These are phyloP conservation scores for Solanum lignicaule DNA, from an alignment of 257 asterid species.

Conservation along the genomic window DNA sequence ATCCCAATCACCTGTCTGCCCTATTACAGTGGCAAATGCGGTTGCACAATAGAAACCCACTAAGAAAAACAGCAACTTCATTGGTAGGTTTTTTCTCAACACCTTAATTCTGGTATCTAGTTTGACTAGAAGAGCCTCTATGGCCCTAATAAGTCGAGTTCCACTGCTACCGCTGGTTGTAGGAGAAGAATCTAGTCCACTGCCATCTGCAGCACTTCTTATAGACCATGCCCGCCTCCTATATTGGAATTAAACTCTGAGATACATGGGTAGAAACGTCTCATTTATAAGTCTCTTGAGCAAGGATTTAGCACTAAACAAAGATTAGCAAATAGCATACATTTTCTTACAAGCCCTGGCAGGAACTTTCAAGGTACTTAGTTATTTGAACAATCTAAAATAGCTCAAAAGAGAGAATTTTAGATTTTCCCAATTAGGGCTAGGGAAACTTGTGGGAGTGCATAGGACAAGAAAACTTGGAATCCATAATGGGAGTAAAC, in stretches of 20 bases:
- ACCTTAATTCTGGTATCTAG: slow-evolving; percentile 34
- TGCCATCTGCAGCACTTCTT: slow-evolving; percentile 63
- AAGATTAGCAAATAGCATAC: background rate
- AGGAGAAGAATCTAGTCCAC: slow-evolving; percentile 34
- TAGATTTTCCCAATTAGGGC: background rate
- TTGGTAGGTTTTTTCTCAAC: slow-evolving; percentile 56
- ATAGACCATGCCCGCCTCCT: slow-evolving; percentile 50
- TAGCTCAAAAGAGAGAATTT: background rate
- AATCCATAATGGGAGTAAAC: background rate
- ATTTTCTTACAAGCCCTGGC: background rate
- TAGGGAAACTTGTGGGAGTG: background rate
- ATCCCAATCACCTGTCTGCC: slow-evolving; percentile 99
- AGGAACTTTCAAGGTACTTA: background rate
- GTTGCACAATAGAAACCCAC: slow-evolving; percentile 94
- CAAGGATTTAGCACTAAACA: background rate
- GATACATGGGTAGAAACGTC: background rate
- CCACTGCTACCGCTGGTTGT: slow-evolving; percentile 32
- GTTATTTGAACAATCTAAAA: background rate
- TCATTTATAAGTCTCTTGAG: background rate
- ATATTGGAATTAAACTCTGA: slow-evolving; percentile 1
- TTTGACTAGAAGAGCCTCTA: slow-evolving; percentile 42
- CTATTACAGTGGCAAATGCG: slow-evolving; percentile 84
- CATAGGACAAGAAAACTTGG: background rate
- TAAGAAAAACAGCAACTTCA: slow-evolving; percentile 59
- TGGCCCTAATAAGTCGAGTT: slow-evolving; percentile 61